phyloP scores from a whole-genome alignment of 768 basidiomycete genomes.

The Imleria badia region DNA sequence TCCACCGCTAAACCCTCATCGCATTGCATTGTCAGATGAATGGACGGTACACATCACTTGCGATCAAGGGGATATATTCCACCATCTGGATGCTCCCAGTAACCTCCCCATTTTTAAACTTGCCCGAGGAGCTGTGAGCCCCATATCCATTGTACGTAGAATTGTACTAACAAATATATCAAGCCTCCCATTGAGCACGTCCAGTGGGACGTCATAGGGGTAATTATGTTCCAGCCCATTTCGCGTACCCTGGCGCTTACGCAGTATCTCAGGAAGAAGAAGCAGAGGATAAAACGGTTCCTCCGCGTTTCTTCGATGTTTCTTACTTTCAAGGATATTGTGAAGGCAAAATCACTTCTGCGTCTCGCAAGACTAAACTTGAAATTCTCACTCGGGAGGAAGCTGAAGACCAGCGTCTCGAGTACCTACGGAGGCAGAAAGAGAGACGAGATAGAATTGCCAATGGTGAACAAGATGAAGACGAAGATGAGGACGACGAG shows the following conservation, averaged over 20 bases:
- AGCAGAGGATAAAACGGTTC: slow-evolving; percentile 21
- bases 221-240: not conserved
- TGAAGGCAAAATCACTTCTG: slow-evolving; percentile 23
- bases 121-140: slow-evolving; percentile 24
- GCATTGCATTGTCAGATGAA: slow-evolving; percentile 11
- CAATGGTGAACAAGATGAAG: slow-evolving; percentile 9
- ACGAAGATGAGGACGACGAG: slow-evolving; percentile 3
- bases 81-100: slow-evolving; percentile 7
- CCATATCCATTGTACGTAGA: not conserved
- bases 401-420: slow-evolving; percentile 2
- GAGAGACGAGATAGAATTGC: slow-evolving; percentile 10
- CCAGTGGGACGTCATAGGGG: not conserved
- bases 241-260: not conserved
- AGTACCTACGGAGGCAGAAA: slow-evolving; percentile 5
- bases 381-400: slow-evolving; percentile 24
- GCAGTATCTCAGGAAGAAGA: slow-evolving; percentile 18
- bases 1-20: not conserved
- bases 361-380: slow-evolving; percentile 19
- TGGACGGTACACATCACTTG: slow-evolving; percentile 31
- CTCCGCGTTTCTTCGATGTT: slow-evolving; percentile 18
- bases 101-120: slow-evolving; percentile 20
- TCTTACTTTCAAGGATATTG: slow-evolving; percentile 27
- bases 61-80: slow-evolving; percentile 11
- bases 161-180: not conserved
- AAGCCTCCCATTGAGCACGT: slow-evolving; percentile 26